Percentiles rank a stretch among this genome's conserved stretches.
phyloP scores from a whole-genome alignment of 345 rosid genomes.

The Citrus inodora region DNA sequence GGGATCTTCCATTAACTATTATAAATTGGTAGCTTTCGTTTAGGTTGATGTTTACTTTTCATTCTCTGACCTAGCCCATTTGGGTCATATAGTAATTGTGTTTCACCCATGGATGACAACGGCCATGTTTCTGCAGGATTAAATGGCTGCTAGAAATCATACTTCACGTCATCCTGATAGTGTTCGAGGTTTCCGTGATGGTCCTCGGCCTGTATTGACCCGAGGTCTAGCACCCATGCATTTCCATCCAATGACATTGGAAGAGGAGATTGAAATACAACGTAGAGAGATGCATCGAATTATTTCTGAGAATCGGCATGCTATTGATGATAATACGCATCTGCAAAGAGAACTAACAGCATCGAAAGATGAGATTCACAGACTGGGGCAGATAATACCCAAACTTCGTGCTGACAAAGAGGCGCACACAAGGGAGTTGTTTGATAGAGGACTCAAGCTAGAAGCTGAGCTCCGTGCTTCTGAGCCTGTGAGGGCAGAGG shows the following conservation, averaged over 20 bases:
- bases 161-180: constrained; percentile 9
- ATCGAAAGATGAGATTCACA: constrained; percentile 25
- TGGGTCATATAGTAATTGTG: too few relatives aligned
- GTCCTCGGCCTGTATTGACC: constrained; percentile 11
- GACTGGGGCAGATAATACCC: constrained; percentile 15
- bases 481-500: constrained; percentile 27
- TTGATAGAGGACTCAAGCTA: constrained; percentile 31
- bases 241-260: constrained; percentile 16
- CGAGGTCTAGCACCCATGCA: constrained; percentile 14
- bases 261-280: constrained; percentile 24
- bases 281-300: constrained; percentile 20
- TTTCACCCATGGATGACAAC: background rate
- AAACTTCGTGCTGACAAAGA: constrained; percentile 26
- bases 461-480: constrained; percentile 24
- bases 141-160: constrained; percentile 25
- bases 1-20: background rate
- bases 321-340: constrained; percentile 23
- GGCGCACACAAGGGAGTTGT: constrained; percentile 20
- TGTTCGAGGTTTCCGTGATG: constrained; percentile 15
- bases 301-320: constrained; percentile 19
- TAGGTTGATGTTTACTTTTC: background rate
- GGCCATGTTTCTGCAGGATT: constrained; percentile 15
- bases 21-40: background rate
- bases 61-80: background rate
- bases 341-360: constrained; percentile 23